phyloP scores from a whole-genome alignment of 768 basidiomycete genomes.

The Pulveroboletus sp. region DNA sequence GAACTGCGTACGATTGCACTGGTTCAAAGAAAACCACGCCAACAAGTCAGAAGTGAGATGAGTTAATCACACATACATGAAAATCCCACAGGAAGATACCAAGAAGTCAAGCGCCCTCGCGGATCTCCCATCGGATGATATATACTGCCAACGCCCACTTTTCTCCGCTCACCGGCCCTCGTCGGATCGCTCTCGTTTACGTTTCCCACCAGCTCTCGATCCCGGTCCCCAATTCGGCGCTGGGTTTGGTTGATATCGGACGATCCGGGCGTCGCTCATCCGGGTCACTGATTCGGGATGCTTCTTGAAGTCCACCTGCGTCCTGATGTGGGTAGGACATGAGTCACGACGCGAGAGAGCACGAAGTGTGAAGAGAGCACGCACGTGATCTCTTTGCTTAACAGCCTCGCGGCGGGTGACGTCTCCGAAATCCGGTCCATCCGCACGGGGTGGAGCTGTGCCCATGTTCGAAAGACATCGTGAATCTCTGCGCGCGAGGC shows the following conservation, averaged over 20 bases:
- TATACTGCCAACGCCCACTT: too few relatives aligned
- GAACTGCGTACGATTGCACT: too few relatives aligned
- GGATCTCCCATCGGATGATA: too few relatives aligned
- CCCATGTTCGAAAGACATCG: conserved; percentile 83
- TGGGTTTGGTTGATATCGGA: conserved; percentile 90
- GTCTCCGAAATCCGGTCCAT: conserved; percentile 74
- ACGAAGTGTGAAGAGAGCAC: conserved; percentile 15
- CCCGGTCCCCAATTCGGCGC: conserved; percentile 92
- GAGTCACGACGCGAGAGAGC: neutral
- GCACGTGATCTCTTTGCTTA: conserved; percentile 68
- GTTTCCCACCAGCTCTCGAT: conserved; percentile 49
- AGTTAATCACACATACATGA: too few relatives aligned
- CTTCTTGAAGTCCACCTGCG: conserved; percentile 66
- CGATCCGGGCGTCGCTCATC: conserved; percentile 67
- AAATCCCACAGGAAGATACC: too few relatives aligned
- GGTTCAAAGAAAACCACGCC: too few relatives aligned
- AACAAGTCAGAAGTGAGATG: too few relatives aligned
- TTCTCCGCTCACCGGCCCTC: conserved; percentile 8
- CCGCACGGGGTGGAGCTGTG: conserved; percentile 77
- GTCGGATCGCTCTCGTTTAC: conserved; percentile 27
- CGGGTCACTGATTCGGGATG: conserved; percentile 64
- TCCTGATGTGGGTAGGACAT: conserved; percentile 1
- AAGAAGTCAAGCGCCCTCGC: too few relatives aligned
- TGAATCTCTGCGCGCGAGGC: conserved; percentile 68
- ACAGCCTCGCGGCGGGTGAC: conserved; percentile 65